These are phyloP conservation scores for Lactarius hengduanensis DNA, from an alignment of 768 basidiomycete species.

Conservation along the genomic window DNA sequence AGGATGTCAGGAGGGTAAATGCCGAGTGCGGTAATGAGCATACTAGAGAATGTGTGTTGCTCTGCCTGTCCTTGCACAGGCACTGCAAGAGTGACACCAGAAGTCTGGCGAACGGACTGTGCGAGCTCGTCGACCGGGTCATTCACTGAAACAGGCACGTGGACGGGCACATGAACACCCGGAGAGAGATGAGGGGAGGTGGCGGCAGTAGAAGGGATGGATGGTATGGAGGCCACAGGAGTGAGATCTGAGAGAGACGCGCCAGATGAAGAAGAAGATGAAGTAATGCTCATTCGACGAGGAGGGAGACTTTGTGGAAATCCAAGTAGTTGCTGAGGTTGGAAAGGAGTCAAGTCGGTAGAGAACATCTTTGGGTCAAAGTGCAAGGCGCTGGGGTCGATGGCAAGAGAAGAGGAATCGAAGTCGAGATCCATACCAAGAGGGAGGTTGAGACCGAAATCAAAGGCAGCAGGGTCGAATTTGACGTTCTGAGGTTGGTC, in stretches of 20 bases:
- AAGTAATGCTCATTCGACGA: slow-evolving; percentile 54
- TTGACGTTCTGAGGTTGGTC: slow-evolving; percentile 15
- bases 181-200: slow-evolving; percentile 38
- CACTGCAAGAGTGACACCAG: slow-evolving; percentile 41
- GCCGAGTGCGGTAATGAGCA: background rate
- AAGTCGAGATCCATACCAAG: slow-evolving; percentile 62
- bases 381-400: slow-evolving; percentile 66
- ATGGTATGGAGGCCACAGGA: slow-evolving; percentile 32
- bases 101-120: slow-evolving; percentile 38
- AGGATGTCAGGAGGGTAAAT: background rate
- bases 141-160: slow-evolving; percentile 28
- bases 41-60: slow-evolving; percentile 33
- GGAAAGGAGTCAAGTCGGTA: slow-evolving; percentile 6
- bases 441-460: slow-evolving; percentile 40
- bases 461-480: slow-evolving; percentile 37
- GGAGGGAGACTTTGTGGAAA: slow-evolving; percentile 24
- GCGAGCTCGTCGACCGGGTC: slow-evolving; percentile 40
- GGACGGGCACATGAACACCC: slow-evolving; percentile 36
- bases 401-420: slow-evolving; percentile 51
- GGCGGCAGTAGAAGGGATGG: slow-evolving; percentile 13
- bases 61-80: slow-evolving; percentile 39
- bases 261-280: slow-evolving; percentile 54
- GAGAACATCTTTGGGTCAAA: slow-evolving; percentile 41
- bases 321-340: slow-evolving; percentile 26
- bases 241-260: slow-evolving; percentile 51